Conservation (phyloP, 768 basidiomycete genomes). For the Phylloporus rhodoxanthus region DNA sequence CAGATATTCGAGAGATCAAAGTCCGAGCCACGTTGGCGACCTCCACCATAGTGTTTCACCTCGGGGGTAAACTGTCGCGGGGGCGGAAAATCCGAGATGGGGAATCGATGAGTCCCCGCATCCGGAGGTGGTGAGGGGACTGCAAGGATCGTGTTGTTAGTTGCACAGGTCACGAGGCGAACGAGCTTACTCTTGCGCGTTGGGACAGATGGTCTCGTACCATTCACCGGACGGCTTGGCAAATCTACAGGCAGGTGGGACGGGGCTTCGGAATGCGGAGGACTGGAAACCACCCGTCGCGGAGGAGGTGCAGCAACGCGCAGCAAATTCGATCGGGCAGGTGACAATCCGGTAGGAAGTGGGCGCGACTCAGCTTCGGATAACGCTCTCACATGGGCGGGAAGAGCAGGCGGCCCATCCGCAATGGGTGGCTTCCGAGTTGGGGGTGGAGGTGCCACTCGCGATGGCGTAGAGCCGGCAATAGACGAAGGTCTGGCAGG, state of each 20-base stretch:
- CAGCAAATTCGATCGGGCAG: conserved; percentile 19
- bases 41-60: conserved; percentile 56
- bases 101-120: conserved; percentile 66
- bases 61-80: conserved; percentile 56
- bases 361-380: conserved; percentile 39
- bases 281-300: conserved; percentile 25
- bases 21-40: conserved; percentile 62
- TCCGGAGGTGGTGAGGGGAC: conserved; percentile 57
- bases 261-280: conserved; percentile 17
- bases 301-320: conserved; percentile 14
- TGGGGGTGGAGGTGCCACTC: conserved; percentile 37
- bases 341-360: conserved; percentile 29
- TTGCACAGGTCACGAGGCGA: not conserved
- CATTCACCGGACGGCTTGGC: conserved; percentile 23
- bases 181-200: conserved; percentile 44
- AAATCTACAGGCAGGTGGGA: conserved; percentile 7
- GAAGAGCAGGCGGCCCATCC: conserved; percentile 28
- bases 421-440: conserved; percentile 32
- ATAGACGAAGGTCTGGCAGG: conserved; percentile 38
- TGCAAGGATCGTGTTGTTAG: conserved; percentile 22
- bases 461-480: conserved; percentile 20
- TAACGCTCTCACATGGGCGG: conserved; percentile 38
- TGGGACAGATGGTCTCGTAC: conserved; percentile 32
- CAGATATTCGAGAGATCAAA: conserved; percentile 50
- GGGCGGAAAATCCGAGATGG: conserved; percentile 71